phyloP scores from a whole-genome alignment of 257 asterid genomes.

The Dorcoceras hygrometricum region DNA sequence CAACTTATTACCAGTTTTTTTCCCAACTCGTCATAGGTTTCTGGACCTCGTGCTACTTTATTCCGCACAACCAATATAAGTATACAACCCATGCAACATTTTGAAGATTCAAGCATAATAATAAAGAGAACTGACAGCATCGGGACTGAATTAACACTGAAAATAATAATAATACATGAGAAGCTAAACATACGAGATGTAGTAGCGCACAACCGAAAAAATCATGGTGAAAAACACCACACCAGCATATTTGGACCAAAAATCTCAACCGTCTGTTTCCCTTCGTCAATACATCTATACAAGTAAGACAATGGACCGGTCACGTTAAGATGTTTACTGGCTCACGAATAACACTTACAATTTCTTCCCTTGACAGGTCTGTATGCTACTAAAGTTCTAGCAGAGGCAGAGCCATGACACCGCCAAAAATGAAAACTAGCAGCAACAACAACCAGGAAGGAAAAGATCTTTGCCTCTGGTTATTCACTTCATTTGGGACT shows the following conservation, averaged over 20 bases:
- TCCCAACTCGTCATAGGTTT: too few species aligned
- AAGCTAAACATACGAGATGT: too few species aligned
- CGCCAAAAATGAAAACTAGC: conserved; percentile 64
- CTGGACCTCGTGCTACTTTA: too few species aligned
- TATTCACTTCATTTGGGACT: conserved; percentile 41
- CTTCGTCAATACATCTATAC: conserved; percentile 39
- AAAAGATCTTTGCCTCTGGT: conserved; percentile 44
- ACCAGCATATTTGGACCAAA: conserved; percentile 1
- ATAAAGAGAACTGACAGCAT: neutral
- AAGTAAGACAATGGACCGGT: conserved; percentile 19
- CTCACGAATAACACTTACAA: conserved; percentile 20
- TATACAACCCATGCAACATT: neutral
- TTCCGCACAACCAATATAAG: too few species aligned
- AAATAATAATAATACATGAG: too few species aligned
- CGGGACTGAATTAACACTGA: neutral
- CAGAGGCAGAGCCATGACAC: conserved; percentile 89
- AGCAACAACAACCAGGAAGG: conserved; percentile 74
- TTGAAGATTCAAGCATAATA: neutral
- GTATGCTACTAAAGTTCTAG: conserved; percentile 58
- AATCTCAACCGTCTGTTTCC: conserved; percentile 26
- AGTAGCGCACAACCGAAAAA: neutral
- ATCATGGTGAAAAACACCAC: neutral
- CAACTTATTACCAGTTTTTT: too few species aligned
- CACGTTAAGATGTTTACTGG: conserved; percentile 22
- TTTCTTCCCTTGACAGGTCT: conserved; percentile 5